phyloP scores from a whole-genome alignment of 768 basidiomycete genomes.

The Calocera cornea region DNA sequence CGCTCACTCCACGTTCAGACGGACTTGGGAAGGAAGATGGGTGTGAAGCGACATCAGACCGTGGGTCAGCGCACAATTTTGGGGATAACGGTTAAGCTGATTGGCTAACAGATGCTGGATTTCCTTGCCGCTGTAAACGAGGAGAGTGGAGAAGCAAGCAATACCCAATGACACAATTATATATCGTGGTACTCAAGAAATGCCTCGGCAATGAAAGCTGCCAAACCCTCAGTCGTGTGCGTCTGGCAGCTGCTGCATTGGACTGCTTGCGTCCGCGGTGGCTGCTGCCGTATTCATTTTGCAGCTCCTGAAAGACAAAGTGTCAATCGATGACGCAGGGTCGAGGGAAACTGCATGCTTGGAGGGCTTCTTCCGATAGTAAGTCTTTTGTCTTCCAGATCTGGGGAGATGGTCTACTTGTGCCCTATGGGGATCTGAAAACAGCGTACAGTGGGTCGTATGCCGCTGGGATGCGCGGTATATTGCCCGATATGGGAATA shows the following conservation, averaged over 20 bases:
- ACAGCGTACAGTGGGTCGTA: conserved; percentile 46
- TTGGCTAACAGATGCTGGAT: not conserved
- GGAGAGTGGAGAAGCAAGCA: not conserved
- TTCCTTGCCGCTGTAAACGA: not conserved
- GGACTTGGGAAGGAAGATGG: conserved; percentile 49
- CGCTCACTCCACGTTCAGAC: conserved; percentile 30
- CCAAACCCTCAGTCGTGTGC: too few species aligned
- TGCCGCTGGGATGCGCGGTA: conserved; percentile 53
- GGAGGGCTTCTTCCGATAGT: not conserved
- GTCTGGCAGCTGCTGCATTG: not conserved
- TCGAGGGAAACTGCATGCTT: not conserved
- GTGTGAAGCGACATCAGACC: conserved; percentile 54
- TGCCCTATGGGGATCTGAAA: not conserved
- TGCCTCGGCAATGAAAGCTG: too few species aligned
- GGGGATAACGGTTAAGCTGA: not conserved
- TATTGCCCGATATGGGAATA: conserved; percentile 47
- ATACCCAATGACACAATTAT: too few species aligned
- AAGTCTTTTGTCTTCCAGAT: not conserved
- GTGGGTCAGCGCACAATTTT: conserved; percentile 30
- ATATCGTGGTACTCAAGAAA: not conserved
- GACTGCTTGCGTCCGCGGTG: not conserved
- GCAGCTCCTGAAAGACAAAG: not conserved
- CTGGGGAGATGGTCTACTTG: not conserved
- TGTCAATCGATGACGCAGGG: not conserved
- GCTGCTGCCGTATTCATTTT: not conserved